A percentile compares a stretch with the other conserved stretches of the same genome.
Evolutionary conservation across 139 green algal species (phyloP).

Genomic region (Chlorella sorokiniana): DNA sequence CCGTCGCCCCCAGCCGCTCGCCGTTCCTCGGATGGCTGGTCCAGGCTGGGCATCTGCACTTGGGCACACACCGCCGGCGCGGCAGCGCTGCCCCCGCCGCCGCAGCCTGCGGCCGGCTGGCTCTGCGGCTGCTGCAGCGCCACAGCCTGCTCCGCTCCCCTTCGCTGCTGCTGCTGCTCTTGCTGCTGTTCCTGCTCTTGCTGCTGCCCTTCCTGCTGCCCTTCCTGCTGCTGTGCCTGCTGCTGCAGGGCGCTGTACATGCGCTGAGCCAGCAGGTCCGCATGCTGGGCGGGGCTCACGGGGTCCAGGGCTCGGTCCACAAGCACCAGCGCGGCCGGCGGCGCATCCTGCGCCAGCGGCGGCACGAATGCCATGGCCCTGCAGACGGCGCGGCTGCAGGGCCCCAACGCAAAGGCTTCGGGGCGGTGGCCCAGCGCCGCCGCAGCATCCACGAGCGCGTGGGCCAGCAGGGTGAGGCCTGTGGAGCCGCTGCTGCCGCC

Average conservation of each 20-base stretch:
- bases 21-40: background rate
- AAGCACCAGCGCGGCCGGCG: slow-evolving; percentile 53
- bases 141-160: too few relatives aligned
- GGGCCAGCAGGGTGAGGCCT: slow-evolving; percentile 59
- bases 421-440: slow-evolving; percentile 51
- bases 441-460: slow-evolving; percentile 52
- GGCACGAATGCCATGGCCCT: slow-evolving; percentile 45
- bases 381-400: slow-evolving; percentile 50
- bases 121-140: background rate
- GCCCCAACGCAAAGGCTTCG: slow-evolving; percentile 63
- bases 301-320: slow-evolving; percentile 65
- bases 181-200: background rate
- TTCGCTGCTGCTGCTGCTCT: background rate
- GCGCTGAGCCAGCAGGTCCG: slow-evolving; percentile 50
- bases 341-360: background rate
- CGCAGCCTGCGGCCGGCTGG: background rate
- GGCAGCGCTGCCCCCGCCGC: background rate
- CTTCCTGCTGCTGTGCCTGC: background rate
- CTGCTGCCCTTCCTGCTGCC: background rate
- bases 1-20: too few relatives aligned
- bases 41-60: slow-evolving; percentile 13
- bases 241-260: slow-evolving; percentile 15
- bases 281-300: slow-evolving; percentile 50
- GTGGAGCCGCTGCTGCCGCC: background rate
- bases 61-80: background rate